Percentiles rank a stretch among this genome's conserved stretches.
These are phyloP conservation scores for Acacia concinna DNA, from an alignment of 331 rosid genomes.

Conservation along the genomic window DNA sequence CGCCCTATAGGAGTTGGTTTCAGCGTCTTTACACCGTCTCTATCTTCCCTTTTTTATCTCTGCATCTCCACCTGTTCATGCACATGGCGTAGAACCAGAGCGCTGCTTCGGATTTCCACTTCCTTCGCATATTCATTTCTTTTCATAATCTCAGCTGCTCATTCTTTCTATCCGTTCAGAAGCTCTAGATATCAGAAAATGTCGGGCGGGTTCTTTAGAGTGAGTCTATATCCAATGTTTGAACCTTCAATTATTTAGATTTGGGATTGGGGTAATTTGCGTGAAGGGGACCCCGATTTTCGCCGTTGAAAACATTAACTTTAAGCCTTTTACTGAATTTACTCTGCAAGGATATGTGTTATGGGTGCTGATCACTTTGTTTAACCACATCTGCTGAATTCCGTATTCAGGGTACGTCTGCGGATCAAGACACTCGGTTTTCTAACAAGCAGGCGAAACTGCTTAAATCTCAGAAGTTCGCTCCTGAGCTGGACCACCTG, in stretches of 20 bases:
- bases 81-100: neutral
- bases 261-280: conserved; percentile 23
- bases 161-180: conserved; percentile 25
- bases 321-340: neutral
- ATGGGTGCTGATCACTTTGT: neutral
- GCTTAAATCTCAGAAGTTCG: conserved; percentile 90
- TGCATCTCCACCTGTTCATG: neutral
- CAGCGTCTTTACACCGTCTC: neutral
- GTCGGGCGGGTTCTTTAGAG: conserved; percentile 99
- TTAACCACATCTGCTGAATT: conserved; percentile 19
- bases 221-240: conserved; percentile 33
- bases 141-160: conserved; percentile 22
- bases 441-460: conserved; percentile 98
- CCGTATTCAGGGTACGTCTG: conserved; percentile 78
- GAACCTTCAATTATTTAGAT: neutral
- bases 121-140: conserved; percentile 3
- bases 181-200: conserved; percentile 54
- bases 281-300: conserved; percentile 31
- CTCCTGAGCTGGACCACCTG: conserved; percentile 90
- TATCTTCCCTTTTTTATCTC: neutral
- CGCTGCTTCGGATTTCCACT: conserved; percentile 7
- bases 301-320: neutral
- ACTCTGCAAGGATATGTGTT: neutral
- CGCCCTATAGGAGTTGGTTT: neutral
- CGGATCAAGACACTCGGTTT: conserved; percentile 97